Conservation (phyloP, 1,284 basidiomycete species). For the Ceratobasidium sp. region DNA sequence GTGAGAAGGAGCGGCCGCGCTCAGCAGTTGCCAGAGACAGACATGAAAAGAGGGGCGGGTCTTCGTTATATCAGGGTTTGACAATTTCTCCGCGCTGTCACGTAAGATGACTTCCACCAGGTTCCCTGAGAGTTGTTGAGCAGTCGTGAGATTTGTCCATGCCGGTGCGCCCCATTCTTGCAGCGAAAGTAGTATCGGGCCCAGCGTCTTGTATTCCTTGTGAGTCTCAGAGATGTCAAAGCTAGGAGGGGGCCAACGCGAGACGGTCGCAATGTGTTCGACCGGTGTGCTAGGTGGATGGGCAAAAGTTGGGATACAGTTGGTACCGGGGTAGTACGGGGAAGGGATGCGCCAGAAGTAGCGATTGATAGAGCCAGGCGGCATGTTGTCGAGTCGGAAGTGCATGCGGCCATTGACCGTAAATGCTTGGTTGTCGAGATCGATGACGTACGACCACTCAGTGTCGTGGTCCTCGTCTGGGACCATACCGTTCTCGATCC, state of each 20-base stretch:
- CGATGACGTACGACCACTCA: conserved; percentile 33
- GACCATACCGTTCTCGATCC: neutral
- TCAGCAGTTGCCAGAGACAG: neutral
- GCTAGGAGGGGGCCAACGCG: neutral
- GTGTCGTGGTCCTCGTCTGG: neutral
- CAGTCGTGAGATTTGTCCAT: neutral
- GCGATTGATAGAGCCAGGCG: neutral
- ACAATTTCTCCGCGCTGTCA: neutral
- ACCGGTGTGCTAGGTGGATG: neutral
- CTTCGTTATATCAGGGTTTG: neutral
- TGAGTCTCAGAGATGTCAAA: neutral
- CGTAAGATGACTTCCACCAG: neutral
- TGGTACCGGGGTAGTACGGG: neutral
- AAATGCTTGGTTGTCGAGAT: conserved; percentile 34
- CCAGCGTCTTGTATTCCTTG: neutral
- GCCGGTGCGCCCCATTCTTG: conserved; percentile 3
- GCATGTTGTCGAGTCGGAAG: conserved; percentile 35
- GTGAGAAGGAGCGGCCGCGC: conserved; percentile 7
- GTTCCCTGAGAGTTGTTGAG: neutral
- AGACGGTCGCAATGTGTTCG: neutral
- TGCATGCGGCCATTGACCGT: conserved; percentile 31
- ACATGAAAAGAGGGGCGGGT: neutral
- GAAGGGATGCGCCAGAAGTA: neutral
- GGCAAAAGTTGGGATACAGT: neutral
- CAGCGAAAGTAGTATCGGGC: neutral